These are phyloP conservation scores for Pythium biforme DNA, from an alignment of 352 stramenopile species.

Conservation along the genomic window DNA sequence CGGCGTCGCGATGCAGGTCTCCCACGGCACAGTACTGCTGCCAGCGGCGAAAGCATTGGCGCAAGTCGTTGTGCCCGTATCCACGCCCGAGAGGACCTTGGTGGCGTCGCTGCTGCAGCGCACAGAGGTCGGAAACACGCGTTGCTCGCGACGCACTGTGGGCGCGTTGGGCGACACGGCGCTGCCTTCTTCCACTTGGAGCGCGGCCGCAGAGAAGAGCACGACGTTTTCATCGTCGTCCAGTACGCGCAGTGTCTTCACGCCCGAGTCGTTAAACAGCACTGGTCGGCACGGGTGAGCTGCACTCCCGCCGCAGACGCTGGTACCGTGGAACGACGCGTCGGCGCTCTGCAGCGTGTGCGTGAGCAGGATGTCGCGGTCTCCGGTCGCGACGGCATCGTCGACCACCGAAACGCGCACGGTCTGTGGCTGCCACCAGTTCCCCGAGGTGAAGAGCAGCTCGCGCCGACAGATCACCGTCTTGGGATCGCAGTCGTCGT, in stretches of 20 bases:
- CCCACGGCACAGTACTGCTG: constrained; percentile 22
- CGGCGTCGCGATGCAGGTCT: constrained; percentile 42
- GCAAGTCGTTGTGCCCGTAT: neutral
- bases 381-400: constrained; percentile 51
- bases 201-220: constrained; percentile 40
- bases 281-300: constrained; percentile 25
- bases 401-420: constrained; percentile 44
- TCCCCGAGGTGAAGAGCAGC: constrained; percentile 53
- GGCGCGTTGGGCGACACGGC: constrained; percentile 39
- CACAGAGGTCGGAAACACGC: constrained; percentile 29
- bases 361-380: constrained; percentile 45
- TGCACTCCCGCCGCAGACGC: constrained; percentile 22
- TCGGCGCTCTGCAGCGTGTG: constrained; percentile 51
- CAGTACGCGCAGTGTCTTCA: constrained; percentile 46
- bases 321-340: constrained; percentile 38
- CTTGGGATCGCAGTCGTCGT: constrained; percentile 34
- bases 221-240: constrained; percentile 72
- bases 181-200: constrained; percentile 58
- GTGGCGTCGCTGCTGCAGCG: constrained; percentile 33
- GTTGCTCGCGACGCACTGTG: constrained; percentile 29
- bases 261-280: constrained; percentile 48
- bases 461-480: constrained; percentile 56
- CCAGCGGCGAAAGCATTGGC: constrained; percentile 4
- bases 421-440: constrained; percentile 41
- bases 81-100: constrained; percentile 15